Conservation (phyloP, 2,329 filamentous ascomycete species). For the Westerdykella aurantiaca region DNA sequence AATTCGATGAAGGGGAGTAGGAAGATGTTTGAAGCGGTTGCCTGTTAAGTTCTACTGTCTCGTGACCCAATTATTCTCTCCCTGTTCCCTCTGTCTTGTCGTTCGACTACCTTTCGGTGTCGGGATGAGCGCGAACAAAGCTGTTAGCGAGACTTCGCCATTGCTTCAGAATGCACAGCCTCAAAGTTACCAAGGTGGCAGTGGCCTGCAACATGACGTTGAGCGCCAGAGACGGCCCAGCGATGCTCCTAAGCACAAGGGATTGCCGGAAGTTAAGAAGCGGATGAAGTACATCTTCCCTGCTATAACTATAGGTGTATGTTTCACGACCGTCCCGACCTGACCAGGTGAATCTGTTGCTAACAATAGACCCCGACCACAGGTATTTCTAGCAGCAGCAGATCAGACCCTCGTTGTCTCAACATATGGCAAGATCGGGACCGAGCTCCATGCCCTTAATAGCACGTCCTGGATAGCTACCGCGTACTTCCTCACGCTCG, state of each 20-base stretch:
- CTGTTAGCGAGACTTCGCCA: not conserved
- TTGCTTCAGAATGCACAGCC: conserved; percentile 1
- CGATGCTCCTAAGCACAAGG: conserved; percentile 37
- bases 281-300: conserved; percentile 55
- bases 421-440: conserved; percentile 74
- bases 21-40: too few species aligned
- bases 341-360: not conserved
- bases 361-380: conserved; percentile 2
- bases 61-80: too few species aligned
- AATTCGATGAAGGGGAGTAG: too few species aligned
- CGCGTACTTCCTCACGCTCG: conserved; percentile 66
- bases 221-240: conserved; percentile 32
- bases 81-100: too few species aligned
- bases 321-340: conserved; percentile 12
- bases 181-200: conserved; percentile 6
- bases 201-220: conserved; percentile 23
- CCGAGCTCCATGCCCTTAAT: conserved; percentile 67
- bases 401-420: conserved; percentile 74
- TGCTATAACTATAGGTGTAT: conserved; percentile 57
- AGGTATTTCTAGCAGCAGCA: conserved; percentile 65
- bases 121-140: too few species aligned
- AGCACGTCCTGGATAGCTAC: conserved; percentile 71
- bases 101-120: too few species aligned
- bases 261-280: conserved; percentile 45
- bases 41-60: too few species aligned